Conservation (phyloP, 768 basidiomycete species). For the Phaeotremella fagi region DNA sequence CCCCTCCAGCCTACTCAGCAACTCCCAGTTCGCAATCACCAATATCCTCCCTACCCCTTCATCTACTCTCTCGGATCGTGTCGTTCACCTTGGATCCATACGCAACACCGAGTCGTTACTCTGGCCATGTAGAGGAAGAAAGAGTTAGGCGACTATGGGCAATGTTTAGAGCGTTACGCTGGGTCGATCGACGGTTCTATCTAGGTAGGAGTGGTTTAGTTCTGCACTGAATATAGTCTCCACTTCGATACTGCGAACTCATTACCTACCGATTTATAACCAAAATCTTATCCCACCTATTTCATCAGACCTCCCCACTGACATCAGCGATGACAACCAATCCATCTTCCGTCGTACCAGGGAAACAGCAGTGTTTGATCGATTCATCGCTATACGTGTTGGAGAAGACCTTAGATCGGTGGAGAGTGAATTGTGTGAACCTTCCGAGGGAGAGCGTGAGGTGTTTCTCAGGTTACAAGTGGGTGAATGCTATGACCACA, state of each 20-base stretch:
- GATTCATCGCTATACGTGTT: slow-evolving; percentile 34
- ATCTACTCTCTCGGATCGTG: slow-evolving; percentile 27
- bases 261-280: slow-evolving; percentile 14
- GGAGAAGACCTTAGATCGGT: slow-evolving; percentile 30
- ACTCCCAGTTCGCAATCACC: too few relatives aligned
- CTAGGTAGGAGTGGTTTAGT: slow-evolving; percentile 16
- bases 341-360: slow-evolving; percentile 22
- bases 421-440: slow-evolving; percentile 32
- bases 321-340: slow-evolving; percentile 16
- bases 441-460: slow-evolving; percentile 23
- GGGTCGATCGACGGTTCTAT: slow-evolving; percentile 33
- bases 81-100: slow-evolving; percentile 21
- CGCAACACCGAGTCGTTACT: slow-evolving; percentile 26
- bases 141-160: slow-evolving; percentile 27
- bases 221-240: slow-evolving; percentile 10
- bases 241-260: slow-evolving; percentile 23
- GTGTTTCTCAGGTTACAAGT: slow-evolving; percentile 34
- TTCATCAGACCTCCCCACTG: background rate
- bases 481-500: background rate
- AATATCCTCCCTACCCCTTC: slow-evolving; percentile 23
- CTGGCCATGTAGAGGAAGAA: slow-evolving; percentile 29
- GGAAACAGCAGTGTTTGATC: slow-evolving; percentile 37
- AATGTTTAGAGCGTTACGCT: slow-evolving; percentile 26
- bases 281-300: slow-evolving; percentile 9
- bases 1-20: too few relatives aligned